phyloP scores from a whole-genome alignment of 768 basidiomycete genomes.

The Pholiota molesta region DNA sequence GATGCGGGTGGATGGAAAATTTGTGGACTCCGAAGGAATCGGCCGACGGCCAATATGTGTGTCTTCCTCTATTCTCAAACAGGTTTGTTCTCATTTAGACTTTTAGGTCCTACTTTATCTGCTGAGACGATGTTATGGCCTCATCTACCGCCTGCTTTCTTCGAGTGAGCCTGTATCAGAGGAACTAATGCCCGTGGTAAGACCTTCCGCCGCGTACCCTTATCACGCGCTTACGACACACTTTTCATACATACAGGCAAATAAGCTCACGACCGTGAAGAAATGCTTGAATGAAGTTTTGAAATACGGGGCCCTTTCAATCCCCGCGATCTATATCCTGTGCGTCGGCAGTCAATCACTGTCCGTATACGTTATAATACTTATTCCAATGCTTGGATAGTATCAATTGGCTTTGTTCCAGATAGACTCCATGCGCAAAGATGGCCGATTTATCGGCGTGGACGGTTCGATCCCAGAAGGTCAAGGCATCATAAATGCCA shows the following conservation, averaged over 20 bases:
- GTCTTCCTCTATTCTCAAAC: conserved; percentile 28
- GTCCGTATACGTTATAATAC: neutral
- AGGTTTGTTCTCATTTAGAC: neutral
- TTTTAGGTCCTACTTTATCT: conserved; percentile 88
- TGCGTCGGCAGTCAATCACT: conserved; percentile 40
- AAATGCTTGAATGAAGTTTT: conserved; percentile 95
- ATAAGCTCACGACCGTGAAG: conserved; percentile 95
- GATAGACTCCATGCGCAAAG: conserved; percentile 90
- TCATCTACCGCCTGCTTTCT: conserved; percentile 91
- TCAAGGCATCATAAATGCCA: conserved; percentile 94
- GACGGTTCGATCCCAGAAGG: conserved; percentile 94
- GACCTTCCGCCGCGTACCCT: conserved; percentile 1
- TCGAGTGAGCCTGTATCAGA: conserved; percentile 98
- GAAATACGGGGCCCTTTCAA: conserved; percentile 95
- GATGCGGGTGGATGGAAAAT: conserved; percentile 97
- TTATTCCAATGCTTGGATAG: conserved; percentile 36
- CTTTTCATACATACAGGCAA: conserved; percentile 58
- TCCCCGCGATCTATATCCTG: conserved; percentile 91
- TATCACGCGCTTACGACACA: conserved; percentile 1
- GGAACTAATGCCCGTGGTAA: conserved; percentile 94
- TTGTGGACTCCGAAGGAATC: conserved; percentile 90
- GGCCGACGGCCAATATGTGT: conserved; percentile 94
- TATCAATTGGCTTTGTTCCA: conserved; percentile 95
- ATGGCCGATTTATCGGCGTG: conserved; percentile 89
- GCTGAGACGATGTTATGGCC: conserved; percentile 91